Evolutionary conservation across 345 rosid genomes (phyloP).

Genomic region (Rhodamnia argentea): DNA sequence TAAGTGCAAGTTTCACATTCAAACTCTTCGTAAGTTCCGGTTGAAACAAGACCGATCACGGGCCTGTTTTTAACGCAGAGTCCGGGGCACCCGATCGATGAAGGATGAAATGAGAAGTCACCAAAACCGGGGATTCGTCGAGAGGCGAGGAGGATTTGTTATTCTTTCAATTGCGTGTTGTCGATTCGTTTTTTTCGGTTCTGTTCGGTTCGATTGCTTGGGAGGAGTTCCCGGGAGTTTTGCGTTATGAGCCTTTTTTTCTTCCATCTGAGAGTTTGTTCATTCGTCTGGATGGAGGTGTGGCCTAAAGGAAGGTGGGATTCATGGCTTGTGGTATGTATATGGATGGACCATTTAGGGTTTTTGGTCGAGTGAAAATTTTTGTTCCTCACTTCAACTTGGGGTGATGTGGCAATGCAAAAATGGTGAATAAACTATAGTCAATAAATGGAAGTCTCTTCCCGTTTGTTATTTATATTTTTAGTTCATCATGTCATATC

Average conservation of each 20-base stretch:
- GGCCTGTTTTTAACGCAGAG: background rate
- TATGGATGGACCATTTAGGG: background rate
- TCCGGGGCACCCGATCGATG: too few species aligned
- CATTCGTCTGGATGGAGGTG: background rate
- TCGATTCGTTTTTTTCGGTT: background rate
- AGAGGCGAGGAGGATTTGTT: constrained; percentile 3
- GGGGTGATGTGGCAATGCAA: background rate
- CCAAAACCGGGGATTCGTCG: background rate
- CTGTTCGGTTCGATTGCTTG: background rate
- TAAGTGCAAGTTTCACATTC: background rate
- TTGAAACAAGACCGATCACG: background rate
- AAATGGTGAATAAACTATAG: background rate
- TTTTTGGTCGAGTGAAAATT: background rate
- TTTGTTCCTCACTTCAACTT: background rate
- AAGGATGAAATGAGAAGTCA: background rate
- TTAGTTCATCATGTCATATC: background rate
- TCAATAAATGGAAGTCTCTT: background rate
- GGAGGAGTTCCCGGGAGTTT: background rate
- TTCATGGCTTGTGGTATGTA: background rate
- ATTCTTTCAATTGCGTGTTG: constrained; percentile 9
- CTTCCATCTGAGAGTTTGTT: background rate
- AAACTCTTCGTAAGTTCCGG: background rate
- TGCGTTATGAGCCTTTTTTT: background rate
- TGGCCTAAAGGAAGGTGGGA: background rate
- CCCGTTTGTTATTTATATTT: background rate